Base-by-base conservation (phyloP, 1,284 basidiomycete species). In the Farysia itapuensis region DNA sequence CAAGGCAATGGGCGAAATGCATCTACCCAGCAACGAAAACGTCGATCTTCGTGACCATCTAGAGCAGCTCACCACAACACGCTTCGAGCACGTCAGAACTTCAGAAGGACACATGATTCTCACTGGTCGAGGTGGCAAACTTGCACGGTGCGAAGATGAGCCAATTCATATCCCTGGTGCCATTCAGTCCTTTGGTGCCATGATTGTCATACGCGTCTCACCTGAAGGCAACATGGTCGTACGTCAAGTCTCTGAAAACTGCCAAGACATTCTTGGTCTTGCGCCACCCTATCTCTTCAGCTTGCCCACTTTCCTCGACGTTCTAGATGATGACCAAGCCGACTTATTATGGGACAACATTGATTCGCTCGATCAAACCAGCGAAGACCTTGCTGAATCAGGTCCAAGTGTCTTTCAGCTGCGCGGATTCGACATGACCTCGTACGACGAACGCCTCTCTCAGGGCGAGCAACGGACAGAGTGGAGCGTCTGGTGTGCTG, bases 401-500 rank as follows among this genome's bases (percentile, higher is more conserved):
- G 67, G 65, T 1, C 70, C 70, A 4, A 39, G 40, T 16, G 84
- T 89, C 11, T 90, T 90, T 74, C 79, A 85, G 28, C 78, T 90
- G 7, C 83, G 80, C 29, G 88, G 88, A 0, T 87, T 81, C 78
- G 85, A 51, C 33, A 63, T 51, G 58, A 50, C 57, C 15, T 40
- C 14, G n/a, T 57, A 58, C 48, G 58, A 49, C 38, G 51, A 47
- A 39, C 49, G 82, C 81, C 19, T 84, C 84, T 0, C 35, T 12
- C 21, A 49, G 15, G 58, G 57, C 13, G 34, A 37, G n/a, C 28
- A 80, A 82, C 32, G 79, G 80, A 14, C 78, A 79, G n/a, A 23
- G 4, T 92, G 89, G 89, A 84, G 84, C 1, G 89, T 87, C 61
- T 91, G 89, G 87, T 89, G 88, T 63, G 88, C 88, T 0, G 83